These are phyloP conservation scores for Corinectria fuckeliana DNA, from an alignment of 2,329 filamentous ascomycete species.

Conservation along the genomic window DNA sequence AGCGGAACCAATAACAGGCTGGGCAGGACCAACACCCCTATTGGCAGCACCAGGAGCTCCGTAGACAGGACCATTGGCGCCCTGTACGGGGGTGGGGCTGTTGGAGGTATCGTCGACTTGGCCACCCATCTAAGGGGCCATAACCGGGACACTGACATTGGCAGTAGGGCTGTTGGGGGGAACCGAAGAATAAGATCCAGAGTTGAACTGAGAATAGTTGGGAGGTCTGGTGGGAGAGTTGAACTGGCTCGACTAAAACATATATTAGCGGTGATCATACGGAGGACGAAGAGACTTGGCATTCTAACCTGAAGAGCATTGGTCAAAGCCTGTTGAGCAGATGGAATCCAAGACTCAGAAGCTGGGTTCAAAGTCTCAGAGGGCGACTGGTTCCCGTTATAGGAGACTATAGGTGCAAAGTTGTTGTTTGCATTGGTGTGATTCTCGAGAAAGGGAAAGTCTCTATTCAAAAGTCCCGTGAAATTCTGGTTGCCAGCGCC, in stretches of 20 bases:
- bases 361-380: not conserved
- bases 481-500: not conserved
- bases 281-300: not conserved
- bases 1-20: not conserved
- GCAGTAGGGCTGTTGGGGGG: constrained; percentile 27
- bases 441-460: not conserved
- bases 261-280: not conserved
- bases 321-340: constrained; percentile 32
- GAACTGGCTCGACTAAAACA: not conserved
- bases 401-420: not conserved
- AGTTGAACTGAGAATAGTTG: not conserved
- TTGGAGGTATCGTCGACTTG: constrained; percentile 13
- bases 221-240: not conserved
- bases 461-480: not conserved
- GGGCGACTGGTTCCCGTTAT: not conserved
- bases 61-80: not conserved
- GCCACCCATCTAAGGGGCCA: constrained; percentile 35
- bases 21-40: not conserved
- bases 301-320: constrained; percentile 30
- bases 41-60: not conserved
- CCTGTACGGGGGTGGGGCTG: not conserved
- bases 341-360: constrained; percentile 31
- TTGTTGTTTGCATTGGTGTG: not conserved
- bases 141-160: not conserved
- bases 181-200: not conserved